Evolutionary conservation across 2,329 filamentous ascomycete species (phyloP), one percentile per base, ranked within the genome.

Genomic region (Fusarium annulatum): DNA sequence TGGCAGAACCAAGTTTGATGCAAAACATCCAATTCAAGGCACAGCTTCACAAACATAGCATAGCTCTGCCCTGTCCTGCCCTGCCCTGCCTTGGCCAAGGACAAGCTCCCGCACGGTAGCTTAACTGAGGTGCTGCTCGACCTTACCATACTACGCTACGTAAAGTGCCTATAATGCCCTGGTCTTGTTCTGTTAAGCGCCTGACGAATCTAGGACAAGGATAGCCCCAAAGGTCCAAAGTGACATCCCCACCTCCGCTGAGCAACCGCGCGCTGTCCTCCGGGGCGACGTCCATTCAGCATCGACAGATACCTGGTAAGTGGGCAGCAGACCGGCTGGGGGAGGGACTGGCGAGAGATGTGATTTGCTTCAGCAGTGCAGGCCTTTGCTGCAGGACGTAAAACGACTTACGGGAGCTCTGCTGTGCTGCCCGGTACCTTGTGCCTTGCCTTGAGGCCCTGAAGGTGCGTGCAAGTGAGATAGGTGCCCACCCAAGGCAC

Each of bases 161-260:
- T 57, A 61, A 57, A 36, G 58, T 61, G 48, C 38, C 38, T 42
- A 49, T 30, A 38, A 23, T 57, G 69, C 65, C 42, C 63, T 61
- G 62, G 66, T 56, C 48, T 30, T 55, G 43, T 36, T 53, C 70
- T 64, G 51, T 59, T 77, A 78, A 76, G 76, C 76, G 76, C 76
- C 74, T 62, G 60, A 64, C 67, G 74, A 49, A 72, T 36, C 51
- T 43, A 69, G 64, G 57, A 36, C 66, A 67, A 58, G 64, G 61
- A 72, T 77, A 67, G 57, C 73, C 65, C 73, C 38, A 61, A 48
- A 52, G 51, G 43, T 66, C 71, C 67, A 76, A 69, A 69, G 71
- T 69, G 69, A 72, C 59, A 62, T 75, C 75, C 46, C 76, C 76
- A 78, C 76, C 75, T 78, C 71, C 73, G 62, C 76, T 76, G 71